phyloP scores from a whole-genome alignment of 805 yeast species.

The Priceomyces fermenticarens region DNA sequence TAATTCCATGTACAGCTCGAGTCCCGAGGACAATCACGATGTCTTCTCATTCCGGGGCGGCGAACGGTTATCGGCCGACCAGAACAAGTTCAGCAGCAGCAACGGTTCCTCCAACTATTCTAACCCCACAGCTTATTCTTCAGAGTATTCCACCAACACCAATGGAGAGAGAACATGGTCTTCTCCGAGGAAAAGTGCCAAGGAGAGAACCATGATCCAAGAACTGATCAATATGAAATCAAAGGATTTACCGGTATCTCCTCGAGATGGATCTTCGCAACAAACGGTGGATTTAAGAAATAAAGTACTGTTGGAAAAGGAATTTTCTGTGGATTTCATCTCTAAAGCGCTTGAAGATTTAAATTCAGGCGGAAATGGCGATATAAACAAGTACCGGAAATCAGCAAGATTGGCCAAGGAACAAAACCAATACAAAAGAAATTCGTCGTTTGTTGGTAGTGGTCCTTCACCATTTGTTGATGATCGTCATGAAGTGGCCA shows the following conservation, averaged over 20 bases:
- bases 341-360: conserved; percentile 46
- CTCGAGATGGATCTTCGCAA: conserved; percentile 2
- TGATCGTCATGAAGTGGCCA: conserved; percentile 36
- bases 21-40: conserved; percentile 14
- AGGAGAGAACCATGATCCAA: conserved; percentile 32
- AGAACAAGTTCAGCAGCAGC: conserved; percentile 10
- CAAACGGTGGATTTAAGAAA: conserved; percentile 6
- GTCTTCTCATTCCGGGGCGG: conserved; percentile 13
- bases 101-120: conserved; percentile 31
- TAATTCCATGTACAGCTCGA: conserved; percentile 7
- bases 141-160: conserved; percentile 15
- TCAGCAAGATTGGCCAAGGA: conserved; percentile 27
- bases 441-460: background rate
- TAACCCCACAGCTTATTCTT: conserved; percentile 34
- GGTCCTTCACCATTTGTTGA: conserved; percentile 27
- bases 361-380: conserved; percentile 44
- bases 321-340: conserved; percentile 43
- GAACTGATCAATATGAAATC: conserved; percentile 35
- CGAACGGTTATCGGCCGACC: background rate
- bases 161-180: conserved; percentile 38
- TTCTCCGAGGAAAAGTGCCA: conserved; percentile 37
- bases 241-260: conserved; percentile 23
- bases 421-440: conserved; percentile 11
- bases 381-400: conserved; percentile 36
- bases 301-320: conserved; percentile 36